Evolutionary conservation across 345 rosid species (phyloP).

Genomic region (Passiflora organensis): DNA sequence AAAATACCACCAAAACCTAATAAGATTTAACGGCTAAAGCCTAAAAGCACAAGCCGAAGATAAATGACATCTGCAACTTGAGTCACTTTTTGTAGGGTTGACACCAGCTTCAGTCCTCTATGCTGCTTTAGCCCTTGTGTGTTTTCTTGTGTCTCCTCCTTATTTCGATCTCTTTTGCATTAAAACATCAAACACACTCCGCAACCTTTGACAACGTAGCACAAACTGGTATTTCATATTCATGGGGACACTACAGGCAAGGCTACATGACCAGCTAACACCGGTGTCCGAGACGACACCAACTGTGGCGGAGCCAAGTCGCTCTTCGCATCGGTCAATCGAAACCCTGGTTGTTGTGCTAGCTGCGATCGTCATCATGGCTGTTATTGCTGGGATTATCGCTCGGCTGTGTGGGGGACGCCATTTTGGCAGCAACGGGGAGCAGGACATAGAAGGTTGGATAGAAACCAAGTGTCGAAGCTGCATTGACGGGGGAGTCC

Average conservation of each 20-base stretch:
- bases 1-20: no score
- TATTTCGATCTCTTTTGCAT: no score
- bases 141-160: no score
- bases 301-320: conserved; percentile 20
- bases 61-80: no score
- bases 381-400: conserved; percentile 62
- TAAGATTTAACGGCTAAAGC: no score
- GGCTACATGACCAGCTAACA: conserved; percentile 26
- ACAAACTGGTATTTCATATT: no score
- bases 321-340: conserved; percentile 45
- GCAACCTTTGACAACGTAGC: no score
- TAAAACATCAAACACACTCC: no score
- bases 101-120: no score
- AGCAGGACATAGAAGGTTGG: conserved; percentile 87
- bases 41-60: no score
- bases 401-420: conserved; percentile 75
- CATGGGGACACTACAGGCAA: conserved; percentile 22
- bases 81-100: no score
- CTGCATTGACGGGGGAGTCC: conserved; percentile 79
- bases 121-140: no score
- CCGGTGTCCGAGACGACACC: conserved; percentile 28
- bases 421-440: conserved; percentile 57
- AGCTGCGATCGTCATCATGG: conserved; percentile 71
- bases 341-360: conserved; percentile 77
- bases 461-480: conserved; percentile 71